Conservation (phyloP, 108 stramenopile species). For the Nitzschia sp. region DNA sequence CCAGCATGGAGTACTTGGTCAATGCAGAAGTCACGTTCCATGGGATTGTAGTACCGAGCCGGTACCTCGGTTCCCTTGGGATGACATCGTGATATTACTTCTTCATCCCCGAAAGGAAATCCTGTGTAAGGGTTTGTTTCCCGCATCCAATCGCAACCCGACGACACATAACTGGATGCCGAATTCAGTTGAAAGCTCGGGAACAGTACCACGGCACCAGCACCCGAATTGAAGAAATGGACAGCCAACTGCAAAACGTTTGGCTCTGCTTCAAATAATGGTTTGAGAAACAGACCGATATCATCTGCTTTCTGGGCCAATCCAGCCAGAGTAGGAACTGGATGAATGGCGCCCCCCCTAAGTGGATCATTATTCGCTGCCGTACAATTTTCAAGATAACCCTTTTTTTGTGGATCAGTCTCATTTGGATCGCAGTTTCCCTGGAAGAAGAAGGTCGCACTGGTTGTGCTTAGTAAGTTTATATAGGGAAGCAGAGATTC, state of each 20-base stretch:
- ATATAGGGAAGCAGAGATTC: not conserved
- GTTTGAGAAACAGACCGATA: conserved; percentile 41
- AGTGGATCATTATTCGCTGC: conserved; percentile 45
- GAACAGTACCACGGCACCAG: conserved; percentile 41
- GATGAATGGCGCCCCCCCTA: conserved; percentile 42
- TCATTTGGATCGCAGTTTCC: conserved; percentile 53
- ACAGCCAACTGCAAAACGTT: conserved; percentile 28
- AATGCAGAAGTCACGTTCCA: conserved; percentile 54
- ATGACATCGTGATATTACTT: conserved; percentile 50
- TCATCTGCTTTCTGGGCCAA: conserved; percentile 40
- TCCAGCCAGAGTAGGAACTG: conserved; percentile 26
- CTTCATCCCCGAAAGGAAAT: conserved; percentile 34
- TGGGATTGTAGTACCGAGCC: conserved; percentile 46
- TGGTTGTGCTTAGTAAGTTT: conserved; percentile 1
- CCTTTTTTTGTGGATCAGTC: conserved; percentile 15
- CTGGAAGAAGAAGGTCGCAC: conserved; percentile 42
- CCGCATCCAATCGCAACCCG: conserved; percentile 64
- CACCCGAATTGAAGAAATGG: conserved; percentile 53
- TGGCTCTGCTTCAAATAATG: conserved; percentile 50
- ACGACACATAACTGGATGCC: conserved; percentile 24
- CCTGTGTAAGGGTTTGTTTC: conserved; percentile 30
- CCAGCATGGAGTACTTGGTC: conserved; percentile 48
- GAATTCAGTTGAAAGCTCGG: conserved; percentile 27
- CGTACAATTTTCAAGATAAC: conserved; percentile 46
- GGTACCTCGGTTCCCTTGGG: conserved; percentile 34